Evolutionary conservation across 78 protist genomes (phyloP).

Genomic region (Creolimax fragrantissima): DNA sequence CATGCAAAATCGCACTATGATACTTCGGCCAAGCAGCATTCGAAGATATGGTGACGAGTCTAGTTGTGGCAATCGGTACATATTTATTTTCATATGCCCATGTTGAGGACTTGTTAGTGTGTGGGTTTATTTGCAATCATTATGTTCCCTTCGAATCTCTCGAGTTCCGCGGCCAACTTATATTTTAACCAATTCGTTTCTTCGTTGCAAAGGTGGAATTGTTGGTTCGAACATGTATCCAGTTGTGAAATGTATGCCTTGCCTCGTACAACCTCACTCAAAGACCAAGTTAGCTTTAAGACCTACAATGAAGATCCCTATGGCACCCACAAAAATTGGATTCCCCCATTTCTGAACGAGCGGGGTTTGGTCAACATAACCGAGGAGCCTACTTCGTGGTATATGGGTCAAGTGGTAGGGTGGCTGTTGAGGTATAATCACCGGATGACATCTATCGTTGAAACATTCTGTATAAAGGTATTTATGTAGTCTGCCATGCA

Average conservation of each 20-base stretch:
- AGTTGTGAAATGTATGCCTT: not conserved
- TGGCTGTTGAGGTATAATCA: not conserved
- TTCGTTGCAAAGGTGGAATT: not conserved
- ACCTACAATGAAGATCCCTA: not conserved
- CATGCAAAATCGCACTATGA: not conserved
- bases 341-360: not conserved
- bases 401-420: not conserved
- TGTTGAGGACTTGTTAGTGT: not conserved
- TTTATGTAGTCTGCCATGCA: no score
- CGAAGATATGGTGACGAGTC: not conserved
- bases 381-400: not conserved
- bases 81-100: not conserved
- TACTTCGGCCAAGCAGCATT: not conserved
- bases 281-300: not conserved
- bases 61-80: not conserved
- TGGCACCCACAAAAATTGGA: not conserved
- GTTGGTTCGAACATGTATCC: not conserved
- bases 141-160: no score
- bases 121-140: not conserved
- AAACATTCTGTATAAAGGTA: not conserved
- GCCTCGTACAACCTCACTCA: not conserved
- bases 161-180: no score
- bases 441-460: not conserved
- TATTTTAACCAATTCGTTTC: no score
- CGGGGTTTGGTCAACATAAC: not conserved